Evolutionary conservation across 768 basidiomycete genomes (phyloP).

Genomic region (Lyophyllum decastes): DNA sequence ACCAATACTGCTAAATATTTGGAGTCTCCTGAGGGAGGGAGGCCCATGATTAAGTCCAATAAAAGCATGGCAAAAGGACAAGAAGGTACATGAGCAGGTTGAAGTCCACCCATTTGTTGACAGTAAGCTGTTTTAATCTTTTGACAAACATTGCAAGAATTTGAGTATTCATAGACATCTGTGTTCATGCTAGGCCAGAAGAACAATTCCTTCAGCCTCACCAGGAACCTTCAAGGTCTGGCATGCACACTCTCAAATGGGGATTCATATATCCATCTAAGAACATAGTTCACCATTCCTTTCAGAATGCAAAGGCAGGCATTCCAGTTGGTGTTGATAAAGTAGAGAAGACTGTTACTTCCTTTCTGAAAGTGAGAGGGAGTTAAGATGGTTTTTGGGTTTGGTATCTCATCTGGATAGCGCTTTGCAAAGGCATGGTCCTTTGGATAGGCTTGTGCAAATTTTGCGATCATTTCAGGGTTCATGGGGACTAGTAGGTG

Average conservation of each 20-base stretch:
- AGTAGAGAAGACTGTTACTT: conserved; percentile 13
- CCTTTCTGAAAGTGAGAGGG: neutral
- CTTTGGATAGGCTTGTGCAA: neutral
- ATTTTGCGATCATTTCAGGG: neutral
- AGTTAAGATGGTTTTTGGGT: neutral
- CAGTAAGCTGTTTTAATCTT: neutral
- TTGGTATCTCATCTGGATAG: neutral
- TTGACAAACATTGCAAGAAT: neutral
- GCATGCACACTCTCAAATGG: conserved; percentile 15
- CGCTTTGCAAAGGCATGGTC: neutral
- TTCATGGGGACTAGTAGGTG: neutral
- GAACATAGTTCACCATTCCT: neutral
- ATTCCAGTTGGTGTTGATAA: conserved; percentile 20
- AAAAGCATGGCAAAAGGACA: neutral
- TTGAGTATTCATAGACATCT: neutral
- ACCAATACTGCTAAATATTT: neutral
- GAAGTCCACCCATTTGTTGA: neutral
- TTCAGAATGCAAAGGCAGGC: conserved; percentile 19
- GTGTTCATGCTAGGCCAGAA: neutral
- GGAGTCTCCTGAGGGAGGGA: neutral
- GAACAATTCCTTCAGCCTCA: conserved; percentile 7
- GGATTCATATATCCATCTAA: conserved; percentile 19
- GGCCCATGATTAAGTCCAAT: neutral
- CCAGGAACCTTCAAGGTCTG: conserved; percentile 2
- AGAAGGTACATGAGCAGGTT: neutral